Evolutionary conservation across 768 basidiomycete species (phyloP).

Genomic region (Favolaschia claudopus): DNA sequence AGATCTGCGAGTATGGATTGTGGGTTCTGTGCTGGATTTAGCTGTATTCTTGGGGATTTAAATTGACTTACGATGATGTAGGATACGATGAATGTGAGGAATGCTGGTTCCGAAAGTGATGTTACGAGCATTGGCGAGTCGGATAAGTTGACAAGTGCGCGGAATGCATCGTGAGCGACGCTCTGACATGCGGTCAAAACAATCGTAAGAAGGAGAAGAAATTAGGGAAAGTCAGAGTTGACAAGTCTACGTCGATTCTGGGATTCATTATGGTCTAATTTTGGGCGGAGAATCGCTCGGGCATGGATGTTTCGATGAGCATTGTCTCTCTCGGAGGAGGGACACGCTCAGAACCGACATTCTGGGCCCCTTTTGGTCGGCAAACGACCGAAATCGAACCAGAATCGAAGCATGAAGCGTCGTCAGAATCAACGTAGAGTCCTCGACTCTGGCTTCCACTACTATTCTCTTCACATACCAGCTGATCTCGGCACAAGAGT

Average conservation of each 20-base stretch:
- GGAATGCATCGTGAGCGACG: slow-evolving; percentile 93
- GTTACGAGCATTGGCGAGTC: slow-evolving; percentile 77
- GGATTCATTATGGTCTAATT: too few species aligned
- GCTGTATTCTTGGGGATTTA: background rate
- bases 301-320: too few species aligned
- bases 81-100: slow-evolving; percentile 83
- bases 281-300: too few species aligned
- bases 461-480: too few species aligned
- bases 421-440: too few species aligned
- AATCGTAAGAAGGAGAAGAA: background rate
- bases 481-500: slow-evolving; percentile 86
- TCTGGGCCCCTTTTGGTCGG: too few species aligned
- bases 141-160: slow-evolving; percentile 92
- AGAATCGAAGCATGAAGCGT: background rate
- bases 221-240: background rate
- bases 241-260: too few species aligned
- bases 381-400: background rate
- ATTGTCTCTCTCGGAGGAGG: too few species aligned
- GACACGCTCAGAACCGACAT: too few species aligned
- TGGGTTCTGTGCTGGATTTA: slow-evolving; percentile 67
- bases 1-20: slow-evolving; percentile 91
- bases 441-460: too few species aligned
- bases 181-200: slow-evolving; percentile 56
- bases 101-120: slow-evolving; percentile 73
- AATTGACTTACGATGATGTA: slow-evolving; percentile 82